Evolutionary conservation across 208 protist species (phyloP).

Genomic region (Trypanosoma theileri): DNA sequence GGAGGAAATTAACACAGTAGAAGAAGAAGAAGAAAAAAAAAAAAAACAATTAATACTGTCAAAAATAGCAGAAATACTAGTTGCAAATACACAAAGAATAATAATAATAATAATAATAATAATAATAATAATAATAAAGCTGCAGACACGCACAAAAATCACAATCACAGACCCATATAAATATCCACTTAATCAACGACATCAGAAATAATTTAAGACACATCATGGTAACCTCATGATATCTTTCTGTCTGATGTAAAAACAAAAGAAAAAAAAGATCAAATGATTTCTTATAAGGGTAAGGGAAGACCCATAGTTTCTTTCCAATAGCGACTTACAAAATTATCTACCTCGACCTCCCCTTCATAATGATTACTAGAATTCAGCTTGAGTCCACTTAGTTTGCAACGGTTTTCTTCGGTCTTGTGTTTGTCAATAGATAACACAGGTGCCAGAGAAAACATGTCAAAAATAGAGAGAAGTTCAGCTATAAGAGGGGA

Average conservation of each 20-base stretch:
- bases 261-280: slow-evolving; percentile 7
- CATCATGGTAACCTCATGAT: no score
- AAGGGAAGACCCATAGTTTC: not conserved
- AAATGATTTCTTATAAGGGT: not conserved
- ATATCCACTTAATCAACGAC: no score
- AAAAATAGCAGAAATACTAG: not conserved
- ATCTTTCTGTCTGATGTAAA: no score
- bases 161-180: no score
- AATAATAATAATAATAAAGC: not conserved
- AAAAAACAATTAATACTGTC: not conserved
- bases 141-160: no score
- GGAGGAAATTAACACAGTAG: not conserved
- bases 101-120: not conserved
- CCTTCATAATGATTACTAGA: not conserved
- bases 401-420: slow-evolving; percentile 4
- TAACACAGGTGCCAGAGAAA: slow-evolving; percentile 7
- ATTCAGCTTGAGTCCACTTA: slow-evolving; percentile 24
- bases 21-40: slow-evolving; percentile 6
- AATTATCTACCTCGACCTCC: slow-evolving; percentile 1
- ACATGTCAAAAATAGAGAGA: slow-evolving; percentile 30
- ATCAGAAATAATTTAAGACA: no score
- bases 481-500: slow-evolving; percentile 33
- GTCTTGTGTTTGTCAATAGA: slow-evolving; percentile 20
- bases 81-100: not conserved
- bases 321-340: slow-evolving; percentile 27